Percentiles rank a stretch among this genome's conserved stretches.
phyloP scores from a whole-genome alignment of 768 basidiomycete genomes.

The Termitomyces sp. region DNA sequence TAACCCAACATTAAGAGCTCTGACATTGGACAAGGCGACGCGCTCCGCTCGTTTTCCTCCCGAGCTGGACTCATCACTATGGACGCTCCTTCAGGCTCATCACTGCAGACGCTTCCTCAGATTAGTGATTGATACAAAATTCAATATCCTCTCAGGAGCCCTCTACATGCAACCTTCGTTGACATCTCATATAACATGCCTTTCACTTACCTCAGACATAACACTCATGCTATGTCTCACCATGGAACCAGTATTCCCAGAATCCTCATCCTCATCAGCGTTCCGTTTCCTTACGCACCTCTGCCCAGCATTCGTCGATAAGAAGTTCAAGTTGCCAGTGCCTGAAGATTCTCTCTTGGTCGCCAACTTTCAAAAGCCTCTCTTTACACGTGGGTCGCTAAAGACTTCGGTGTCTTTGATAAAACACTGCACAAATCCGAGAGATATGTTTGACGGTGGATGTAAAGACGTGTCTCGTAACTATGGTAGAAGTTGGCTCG shows the following conservation, averaged over 20 bases:
- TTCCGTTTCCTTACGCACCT: neutral
- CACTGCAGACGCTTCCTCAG: neutral
- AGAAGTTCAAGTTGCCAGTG: too few relatives aligned
- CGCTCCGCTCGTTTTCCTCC: neutral
- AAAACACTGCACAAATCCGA: too few relatives aligned
- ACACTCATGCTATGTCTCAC: neutral
- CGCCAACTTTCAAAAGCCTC: neutral
- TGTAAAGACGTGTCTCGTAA: too few relatives aligned
- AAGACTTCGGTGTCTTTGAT: too few relatives aligned
- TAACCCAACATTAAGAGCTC: neutral
- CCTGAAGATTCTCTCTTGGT: too few relatives aligned
- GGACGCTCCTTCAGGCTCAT: neutral
- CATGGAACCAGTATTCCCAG: neutral
- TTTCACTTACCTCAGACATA: neutral
- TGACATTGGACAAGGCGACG: neutral
- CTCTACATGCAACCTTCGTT: neutral
- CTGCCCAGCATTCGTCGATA: neutral
- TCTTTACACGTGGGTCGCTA: too few relatives aligned
- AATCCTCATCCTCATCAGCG: neutral
- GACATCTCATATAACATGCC: conserved; percentile 1
- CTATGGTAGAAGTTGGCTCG: too few relatives aligned
- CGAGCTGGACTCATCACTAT: neutral
- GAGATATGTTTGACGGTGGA: too few relatives aligned
- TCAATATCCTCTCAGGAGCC: neutral
- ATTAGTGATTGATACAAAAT: neutral